These are phyloP conservation scores for Earliella scabrosa DNA, from an alignment of 1,284 basidiomycete genomes.

Conservation along the genomic window DNA sequence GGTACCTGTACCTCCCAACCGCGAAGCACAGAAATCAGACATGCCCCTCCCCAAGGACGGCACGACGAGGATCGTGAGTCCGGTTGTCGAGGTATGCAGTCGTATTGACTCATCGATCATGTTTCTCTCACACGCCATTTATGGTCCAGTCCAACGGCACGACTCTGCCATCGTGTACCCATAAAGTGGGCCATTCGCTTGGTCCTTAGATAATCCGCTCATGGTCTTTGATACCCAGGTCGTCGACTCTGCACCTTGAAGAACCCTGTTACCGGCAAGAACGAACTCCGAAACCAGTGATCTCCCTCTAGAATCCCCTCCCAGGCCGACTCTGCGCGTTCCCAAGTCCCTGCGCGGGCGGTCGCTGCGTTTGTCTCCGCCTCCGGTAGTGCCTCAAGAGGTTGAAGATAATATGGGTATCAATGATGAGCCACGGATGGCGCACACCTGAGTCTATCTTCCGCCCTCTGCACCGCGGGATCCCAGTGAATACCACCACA, in stretches of 20 bases:
- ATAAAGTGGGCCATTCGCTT: too few species aligned
- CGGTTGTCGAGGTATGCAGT: not conserved
- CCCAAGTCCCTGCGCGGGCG: not conserved
- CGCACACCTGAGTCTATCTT: not conserved
- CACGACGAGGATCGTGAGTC: too few species aligned
- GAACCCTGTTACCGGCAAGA: not conserved
- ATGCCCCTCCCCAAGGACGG: too few species aligned
- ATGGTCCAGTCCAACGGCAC: not conserved
- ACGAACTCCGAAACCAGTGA: conserved; percentile 20
- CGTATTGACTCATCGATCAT: not conserved
- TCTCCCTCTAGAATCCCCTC: conserved; percentile 24
- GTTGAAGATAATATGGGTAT: not conserved
- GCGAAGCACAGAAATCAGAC: not conserved
- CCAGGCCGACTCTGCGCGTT: not conserved
- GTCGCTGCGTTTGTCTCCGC: too few species aligned
- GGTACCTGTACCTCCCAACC: not conserved
- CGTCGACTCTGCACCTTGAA: not conserved
- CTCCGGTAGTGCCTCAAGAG: not conserved
- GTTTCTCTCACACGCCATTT: not conserved
- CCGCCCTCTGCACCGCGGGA: not conserved
- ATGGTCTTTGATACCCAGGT: not conserved
- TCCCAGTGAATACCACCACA: not conserved
- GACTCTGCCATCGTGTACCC: too few species aligned
- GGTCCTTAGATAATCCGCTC: too few species aligned
- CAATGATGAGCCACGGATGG: not conserved